Base-by-base conservation (phyloP, 352 stramenopile genomes). In the Lagenidium sp. region DNA sequence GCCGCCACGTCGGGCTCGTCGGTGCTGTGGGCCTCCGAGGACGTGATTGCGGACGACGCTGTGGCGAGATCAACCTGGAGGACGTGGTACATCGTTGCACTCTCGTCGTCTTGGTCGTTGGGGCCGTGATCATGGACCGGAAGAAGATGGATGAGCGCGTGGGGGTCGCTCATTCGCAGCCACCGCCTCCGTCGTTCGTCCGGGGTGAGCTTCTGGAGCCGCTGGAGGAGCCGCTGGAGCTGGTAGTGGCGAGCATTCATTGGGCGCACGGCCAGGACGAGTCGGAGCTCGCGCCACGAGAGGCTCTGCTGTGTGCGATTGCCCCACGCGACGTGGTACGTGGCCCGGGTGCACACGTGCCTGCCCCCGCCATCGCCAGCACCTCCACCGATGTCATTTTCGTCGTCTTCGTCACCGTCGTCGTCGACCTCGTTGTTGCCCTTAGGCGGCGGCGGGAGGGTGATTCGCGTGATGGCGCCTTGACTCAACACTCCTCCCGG, bases 231-330 rank as follows among this genome's bases (percentile, higher is more conserved):
- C n/a, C 57, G 41, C 2, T 42, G 32, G 37, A 91, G 47, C 37
- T 91, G 69, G 32, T 79, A 74, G 40, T 91, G 74, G 29, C 77
- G 72, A 5, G 63, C 41, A 21, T 91, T 87, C 68, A 91, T 80
- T 6, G 63, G 53, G 22, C 78, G 59, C 43, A 91, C 60, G 0
- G 75, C 54, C 5, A 91, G 47, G 6, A 82, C 44, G 34, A 75
- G 73, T 1, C 66, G 58, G 13, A 91, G 47, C 19, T 79, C 46
- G 13, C 22, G 5, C 75, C 78, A 91, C 7, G 59, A 48, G 15
- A 76, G 34, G 3, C 47, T 53, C 34, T 91, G 68, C 7, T 66
- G 45, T 0, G 55, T 65, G 5, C 63, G 53, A 38, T 86, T 64
- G 1, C 58, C 50, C 78, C 78, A 91, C 3, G 52, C 46, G 2